Evolutionary conservation across 768 basidiomycete species (phyloP), one percentile per base, ranked within the genome.

Genomic region (Trametes coccinea): DNA sequence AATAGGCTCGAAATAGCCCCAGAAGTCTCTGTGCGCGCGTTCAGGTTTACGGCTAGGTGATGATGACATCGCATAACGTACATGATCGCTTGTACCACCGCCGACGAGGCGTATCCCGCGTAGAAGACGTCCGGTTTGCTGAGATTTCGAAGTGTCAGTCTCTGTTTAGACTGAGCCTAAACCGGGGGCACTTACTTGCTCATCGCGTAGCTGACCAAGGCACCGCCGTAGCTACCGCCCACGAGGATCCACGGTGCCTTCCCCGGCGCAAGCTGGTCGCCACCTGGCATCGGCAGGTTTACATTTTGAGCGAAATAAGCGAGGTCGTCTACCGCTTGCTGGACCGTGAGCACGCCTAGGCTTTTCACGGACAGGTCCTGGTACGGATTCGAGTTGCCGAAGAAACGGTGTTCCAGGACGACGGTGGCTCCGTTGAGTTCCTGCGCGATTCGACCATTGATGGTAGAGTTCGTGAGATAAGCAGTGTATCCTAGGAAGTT

Each of bases 341-440:
- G 84, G 39, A 90, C 79, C 1, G 86, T 89, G 67, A 84, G 84
- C 11, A 83, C 65, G 44, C 74, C 72, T 44, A 90, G 72, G 67
- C 83, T 87, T 65, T 80, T 72, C 31, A 80, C 81, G 37, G 76
- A 81, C 22, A 90, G 78, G 70, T 89, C 78, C 14, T 81, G 75
- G 44, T 79, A 79, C 0, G 89, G 89, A 67, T 88, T 89, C 48
- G 87, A 89, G 10, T 80, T 71, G 10, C 89, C 89, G 60, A 84
- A 90, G 77, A 87, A 91, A 29, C 89, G 79, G 66, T 90, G 89
- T 64, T 90, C 88, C n/a, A 89, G 63, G 29, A 89, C 74, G 61
- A 89, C 75, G 2, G 81, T 80, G 14, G 83, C 82, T n/a, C 84
- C 88, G 31, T 81, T 82, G 60, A 87, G 78, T 69, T 86, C 83